phyloP scores from a whole-genome alignment of 148 eudicot species.

The Rhododendron molle region DNA sequence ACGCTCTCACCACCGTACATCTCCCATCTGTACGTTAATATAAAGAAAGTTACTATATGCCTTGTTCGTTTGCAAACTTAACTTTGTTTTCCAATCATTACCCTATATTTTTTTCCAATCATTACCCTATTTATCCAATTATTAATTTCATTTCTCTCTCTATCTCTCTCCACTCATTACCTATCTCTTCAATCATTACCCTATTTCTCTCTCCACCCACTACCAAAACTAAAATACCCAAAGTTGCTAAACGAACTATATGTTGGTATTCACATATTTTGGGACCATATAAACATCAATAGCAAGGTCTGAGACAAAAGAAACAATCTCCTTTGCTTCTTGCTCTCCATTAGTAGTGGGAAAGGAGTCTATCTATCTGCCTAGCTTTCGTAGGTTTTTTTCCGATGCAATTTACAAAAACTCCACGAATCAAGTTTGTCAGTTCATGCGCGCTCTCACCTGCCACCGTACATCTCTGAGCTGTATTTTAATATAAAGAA shows the following conservation, averaged over 20 bases:
- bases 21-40: not conserved
- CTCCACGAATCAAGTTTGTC: not conserved
- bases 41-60: not conserved
- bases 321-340: not conserved
- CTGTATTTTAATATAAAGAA: not conserved
- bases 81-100: no score
- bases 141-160: no score
- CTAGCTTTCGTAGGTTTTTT: conserved; percentile 9
- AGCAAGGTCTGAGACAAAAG: no score
- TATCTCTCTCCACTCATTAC: no score
- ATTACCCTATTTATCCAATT: no score
- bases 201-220: no score
- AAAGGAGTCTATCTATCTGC: conserved; percentile 1
- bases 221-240: no score
- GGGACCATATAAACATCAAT: no score
- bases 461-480: not conserved
- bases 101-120: no score
- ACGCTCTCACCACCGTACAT: not conserved
- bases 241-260: no score
- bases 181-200: no score
- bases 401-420: conserved; percentile 7
- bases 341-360: not conserved
- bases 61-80: no score
- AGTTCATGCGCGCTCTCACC: not conserved
- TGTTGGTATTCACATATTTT: not conserved